Conservation (phyloP, 352 stramenopile genomes). For the Phytophthora quininea region DNA sequence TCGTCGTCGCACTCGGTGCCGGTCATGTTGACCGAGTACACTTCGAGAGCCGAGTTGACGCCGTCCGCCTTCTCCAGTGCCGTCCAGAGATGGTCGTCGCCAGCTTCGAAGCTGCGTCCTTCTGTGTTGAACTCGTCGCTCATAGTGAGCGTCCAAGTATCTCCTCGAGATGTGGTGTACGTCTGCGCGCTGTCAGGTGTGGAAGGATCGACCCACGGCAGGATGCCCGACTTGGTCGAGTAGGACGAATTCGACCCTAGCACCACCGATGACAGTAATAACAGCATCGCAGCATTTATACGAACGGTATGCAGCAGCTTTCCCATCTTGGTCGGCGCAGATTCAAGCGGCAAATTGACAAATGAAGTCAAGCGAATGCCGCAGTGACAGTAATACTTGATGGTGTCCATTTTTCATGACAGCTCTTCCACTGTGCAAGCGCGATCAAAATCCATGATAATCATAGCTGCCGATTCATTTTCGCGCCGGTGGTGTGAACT, state of each 20-base stretch:
- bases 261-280: background rate
- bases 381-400: background rate
- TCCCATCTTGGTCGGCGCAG: background rate
- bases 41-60: conserved; percentile 87
- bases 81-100: conserved; percentile 94
- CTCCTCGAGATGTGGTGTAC: conserved; percentile 34
- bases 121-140: conserved; percentile 49
- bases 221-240: conserved; percentile 32
- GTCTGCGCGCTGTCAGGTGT: conserved; percentile 35
- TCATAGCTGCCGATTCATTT: background rate
- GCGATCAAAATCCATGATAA: background rate
- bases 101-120: conserved; percentile 86
- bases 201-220: conserved; percentile 20
- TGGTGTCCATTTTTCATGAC: background rate
- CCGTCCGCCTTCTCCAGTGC: conserved; percentile 75
- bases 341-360: background rate
- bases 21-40: conserved; percentile 87
- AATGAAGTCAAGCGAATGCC: background rate
- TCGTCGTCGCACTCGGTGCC: conserved; percentile 45
- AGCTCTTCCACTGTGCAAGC: background rate
- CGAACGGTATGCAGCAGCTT: too few species aligned
- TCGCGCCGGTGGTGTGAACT: background rate
- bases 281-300: background rate
- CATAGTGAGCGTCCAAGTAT: conserved; percentile 68
- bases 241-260: conserved; percentile 21